Evolutionary conservation across 305 asterid species (phyloP), one percentile per base, ranked within the genome.

Genomic region (Fraxinus velutina): DNA sequence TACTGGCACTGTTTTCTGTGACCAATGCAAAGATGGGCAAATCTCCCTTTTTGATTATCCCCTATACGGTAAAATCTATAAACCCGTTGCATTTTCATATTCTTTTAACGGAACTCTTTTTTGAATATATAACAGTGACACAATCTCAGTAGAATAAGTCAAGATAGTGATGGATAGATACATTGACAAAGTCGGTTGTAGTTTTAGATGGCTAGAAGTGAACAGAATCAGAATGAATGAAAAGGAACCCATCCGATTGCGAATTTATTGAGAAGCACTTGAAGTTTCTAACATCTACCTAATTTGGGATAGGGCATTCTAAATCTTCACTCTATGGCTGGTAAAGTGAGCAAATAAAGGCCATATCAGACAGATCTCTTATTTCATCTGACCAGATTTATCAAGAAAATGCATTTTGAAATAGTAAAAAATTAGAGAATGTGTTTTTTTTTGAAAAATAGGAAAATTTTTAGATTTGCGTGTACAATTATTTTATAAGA

Each of bases 21-120:
- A 95, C 84, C 98, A 95, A 86, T 95, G 99, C 91, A 92, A 85
- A 87, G 99, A 94, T 76, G 99, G 97, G 66, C 92, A 87, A 33
- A 72, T 95, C 0, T 92, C 99, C 30, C 84, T 92, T 72, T 95
- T 86, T 79, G 99, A 95, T 81, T 95, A 88, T 77, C 99, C 98
- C 44, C 84, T 91, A 27, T 30, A 78, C 19, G 99, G 99, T 93
- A 85, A 82, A 9, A n/a, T 64, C 76, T 32, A 10, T 21, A 47
- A 9, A 2, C 0, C 33, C 50, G 19, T 13, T 75, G 19, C n/a
- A n/a, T 37, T 50, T 39, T 60, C 52, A 0, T 75, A 15, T 29
- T 55, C 36, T 64, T 72, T 66, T 66, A 22, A 36, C 21, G 8
- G 19, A 29, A 29, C 36, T 62, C 30, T 7, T 62, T 1, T 15